Evolutionary conservation across 805 yeast genomes (phyloP).

Genomic region (Torulaspora indica): DNA sequence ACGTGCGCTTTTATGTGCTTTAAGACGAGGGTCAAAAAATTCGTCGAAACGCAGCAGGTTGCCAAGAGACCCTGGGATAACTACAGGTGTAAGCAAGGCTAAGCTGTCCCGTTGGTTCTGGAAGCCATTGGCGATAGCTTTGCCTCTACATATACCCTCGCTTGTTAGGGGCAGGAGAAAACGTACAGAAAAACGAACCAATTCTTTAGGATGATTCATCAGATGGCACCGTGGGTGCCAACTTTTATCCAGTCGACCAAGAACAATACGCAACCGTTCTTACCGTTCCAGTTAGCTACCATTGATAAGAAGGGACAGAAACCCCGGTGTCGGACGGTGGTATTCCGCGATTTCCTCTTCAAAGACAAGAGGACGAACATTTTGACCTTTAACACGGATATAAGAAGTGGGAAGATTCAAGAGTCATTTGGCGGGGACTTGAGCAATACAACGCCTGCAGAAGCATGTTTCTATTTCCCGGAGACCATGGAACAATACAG

Average conservation of each 20-base stretch:
- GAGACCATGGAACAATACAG: conserved; percentile 63
- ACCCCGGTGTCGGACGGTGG: conserved; percentile 68
- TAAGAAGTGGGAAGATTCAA: conserved; percentile 57
- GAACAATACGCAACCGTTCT: conserved; percentile 46
- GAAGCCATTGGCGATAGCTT: not conserved
- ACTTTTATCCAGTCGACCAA: conserved; percentile 51
- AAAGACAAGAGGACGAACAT: conserved; percentile 63
- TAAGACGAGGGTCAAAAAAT: conserved; percentile 2
- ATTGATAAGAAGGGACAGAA: conserved; percentile 45
- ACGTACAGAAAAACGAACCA: not conserved
- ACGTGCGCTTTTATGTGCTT: not conserved
- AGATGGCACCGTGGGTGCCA: conserved; percentile 77
- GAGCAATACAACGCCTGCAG: conserved; percentile 50
- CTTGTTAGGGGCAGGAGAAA: not conserved
- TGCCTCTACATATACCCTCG: not conserved
- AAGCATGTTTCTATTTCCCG: conserved; percentile 72
- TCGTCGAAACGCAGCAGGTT: not conserved
- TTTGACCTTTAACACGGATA: conserved; percentile 65
- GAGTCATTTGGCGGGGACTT: conserved; percentile 38
- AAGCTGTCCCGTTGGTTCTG: not conserved
- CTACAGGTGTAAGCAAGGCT: not conserved
- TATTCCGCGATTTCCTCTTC: conserved; percentile 71
- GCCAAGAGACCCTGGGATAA: not conserved
- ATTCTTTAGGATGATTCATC: conserved; percentile 30
- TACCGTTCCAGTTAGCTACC: conserved; percentile 64